These are phyloP conservation scores for Chaetothyriales sp. DNA, from an alignment of 2,329 filamentous ascomycete genomes.

Conservation along the genomic window DNA sequence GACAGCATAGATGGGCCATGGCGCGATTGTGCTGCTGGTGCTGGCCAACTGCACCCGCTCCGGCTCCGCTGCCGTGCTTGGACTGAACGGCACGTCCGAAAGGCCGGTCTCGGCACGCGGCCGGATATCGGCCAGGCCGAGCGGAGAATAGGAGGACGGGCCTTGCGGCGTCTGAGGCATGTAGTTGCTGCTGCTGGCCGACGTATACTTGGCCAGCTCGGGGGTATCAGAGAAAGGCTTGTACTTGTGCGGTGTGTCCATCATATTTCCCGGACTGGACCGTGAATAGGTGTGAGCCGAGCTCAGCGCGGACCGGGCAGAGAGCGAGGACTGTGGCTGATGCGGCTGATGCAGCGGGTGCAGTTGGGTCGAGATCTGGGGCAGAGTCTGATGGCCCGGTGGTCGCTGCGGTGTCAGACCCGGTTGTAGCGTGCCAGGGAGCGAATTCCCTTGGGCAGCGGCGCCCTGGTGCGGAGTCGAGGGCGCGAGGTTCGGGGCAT, in stretches of 20 bases:
- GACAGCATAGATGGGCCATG: constrained; percentile 90
- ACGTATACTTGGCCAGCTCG: constrained; percentile 47
- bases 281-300: constrained; percentile 64
- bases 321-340: constrained; percentile 33
- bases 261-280: constrained; percentile 57
- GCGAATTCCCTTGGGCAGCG: constrained; percentile 23
- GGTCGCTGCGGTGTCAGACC: constrained; percentile 37
- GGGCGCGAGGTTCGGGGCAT: constrained; percentile 44
- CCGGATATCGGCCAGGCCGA: constrained; percentile 82
- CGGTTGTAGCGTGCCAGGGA: constrained; percentile 48
- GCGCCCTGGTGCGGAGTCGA: constrained; percentile 32
- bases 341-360: constrained; percentile 23
- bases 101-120: constrained; percentile 70
- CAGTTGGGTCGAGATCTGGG: constrained; percentile 31
- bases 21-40: constrained; percentile 84
- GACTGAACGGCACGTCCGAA: constrained; percentile 52
- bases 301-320: constrained; percentile 50
- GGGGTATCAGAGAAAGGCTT: constrained; percentile 49
- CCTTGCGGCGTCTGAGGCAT: constrained; percentile 38
- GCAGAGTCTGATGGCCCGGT: constrained; percentile 43
- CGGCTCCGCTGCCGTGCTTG: constrained; percentile 46
- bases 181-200: constrained; percentile 29
- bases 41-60: constrained; percentile 48
- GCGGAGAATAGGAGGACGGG: constrained; percentile 65
- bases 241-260: constrained; percentile 40